Percentiles rank a stretch among this genome's conserved stretches.
These are phyloP conservation scores for Erythrophleum ivorense DNA, from an alignment of 331 rosid species.

Conservation along the genomic window DNA sequence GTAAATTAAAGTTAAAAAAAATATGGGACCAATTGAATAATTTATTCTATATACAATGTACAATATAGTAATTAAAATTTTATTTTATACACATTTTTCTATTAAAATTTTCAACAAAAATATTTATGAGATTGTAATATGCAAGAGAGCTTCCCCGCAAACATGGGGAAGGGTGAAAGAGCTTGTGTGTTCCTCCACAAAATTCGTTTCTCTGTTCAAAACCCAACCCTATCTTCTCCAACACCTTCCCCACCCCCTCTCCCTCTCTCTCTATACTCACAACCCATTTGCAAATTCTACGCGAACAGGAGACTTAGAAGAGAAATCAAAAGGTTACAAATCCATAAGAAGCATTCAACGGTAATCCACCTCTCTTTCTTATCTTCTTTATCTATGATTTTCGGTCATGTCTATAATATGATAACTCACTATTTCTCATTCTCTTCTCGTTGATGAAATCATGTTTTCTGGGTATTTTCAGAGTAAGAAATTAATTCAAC, in stretches of 20 bases:
- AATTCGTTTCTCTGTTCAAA: constrained; percentile 22
- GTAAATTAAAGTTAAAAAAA: too few species aligned
- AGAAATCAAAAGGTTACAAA: constrained; percentile 1
- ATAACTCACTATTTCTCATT: background rate
- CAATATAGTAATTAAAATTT: background rate
- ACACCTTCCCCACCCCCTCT: background rate
- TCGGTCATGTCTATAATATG: background rate
- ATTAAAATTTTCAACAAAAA: background rate
- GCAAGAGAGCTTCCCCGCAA: background rate
- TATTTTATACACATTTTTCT: background rate
- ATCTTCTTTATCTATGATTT: constrained; percentile 14
- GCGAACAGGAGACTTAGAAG: background rate
- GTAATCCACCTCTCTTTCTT: constrained; percentile 5
- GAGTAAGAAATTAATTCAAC: background rate
- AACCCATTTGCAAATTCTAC: background rate
- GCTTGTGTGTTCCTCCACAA: constrained; percentile 26
- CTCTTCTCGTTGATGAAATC: background rate
- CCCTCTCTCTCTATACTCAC: background rate
- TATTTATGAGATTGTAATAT: background rate
- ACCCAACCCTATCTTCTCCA: background rate
- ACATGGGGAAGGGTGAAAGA: background rate
- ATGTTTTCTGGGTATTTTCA: background rate
- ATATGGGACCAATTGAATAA: too few species aligned
- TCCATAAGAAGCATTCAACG: constrained; percentile 27
- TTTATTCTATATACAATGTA: background rate